Base-by-base conservation (phyloP, 177 flowering plant species). In the Vitis hybrid region DNA sequence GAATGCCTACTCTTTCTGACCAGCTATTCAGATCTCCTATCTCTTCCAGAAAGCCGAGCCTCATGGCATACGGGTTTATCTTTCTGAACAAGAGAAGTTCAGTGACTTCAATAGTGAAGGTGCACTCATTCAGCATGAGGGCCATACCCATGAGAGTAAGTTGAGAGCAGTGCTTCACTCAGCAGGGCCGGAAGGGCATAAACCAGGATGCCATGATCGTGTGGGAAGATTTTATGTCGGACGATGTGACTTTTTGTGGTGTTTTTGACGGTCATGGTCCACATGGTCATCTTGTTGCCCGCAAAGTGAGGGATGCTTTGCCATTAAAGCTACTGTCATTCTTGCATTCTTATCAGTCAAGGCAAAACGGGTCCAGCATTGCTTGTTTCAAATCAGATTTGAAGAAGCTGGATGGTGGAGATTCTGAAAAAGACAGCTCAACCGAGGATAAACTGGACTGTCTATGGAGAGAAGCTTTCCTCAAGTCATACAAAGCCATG, bases 241-340 rank as follows among this genome's bases (percentile, higher is more conserved):
- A 90, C 52, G 98, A 89, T 80, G 81, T 80, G 68, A 86, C 82
- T 1, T 90, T 94, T 63, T 94, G 97, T 78, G 97, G 98, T 29
- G 88, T 94, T 10, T 94, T 94, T 79, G 98, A 94, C 79, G 98
- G 98, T 20, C 98, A 94, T 79, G 98, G 98, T 52, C 98, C 97
- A 0, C 80, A 90, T 53, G 98, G 97, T 56, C 98, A 94, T 82
- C 86, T 92, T 65, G 98, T 94, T 68, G 90, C 98, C 8, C 88
- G 94, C 59, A 94, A 83, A 85, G 98, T 94, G 76, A 86, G 97
- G 78, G 98, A 94, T 77, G 50, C 83, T 8, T 67, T 94, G 71
- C 98, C 98, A 2, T 53, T 90, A 51, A 92, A 90, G 80, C 77
- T 94, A 18, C 72, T 82, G 14, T 87, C 93, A 0, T 84, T 82